phyloP scores from a whole-genome alignment of 2,329 filamentous ascomycete genomes.

The Aspergillus sp. region DNA sequence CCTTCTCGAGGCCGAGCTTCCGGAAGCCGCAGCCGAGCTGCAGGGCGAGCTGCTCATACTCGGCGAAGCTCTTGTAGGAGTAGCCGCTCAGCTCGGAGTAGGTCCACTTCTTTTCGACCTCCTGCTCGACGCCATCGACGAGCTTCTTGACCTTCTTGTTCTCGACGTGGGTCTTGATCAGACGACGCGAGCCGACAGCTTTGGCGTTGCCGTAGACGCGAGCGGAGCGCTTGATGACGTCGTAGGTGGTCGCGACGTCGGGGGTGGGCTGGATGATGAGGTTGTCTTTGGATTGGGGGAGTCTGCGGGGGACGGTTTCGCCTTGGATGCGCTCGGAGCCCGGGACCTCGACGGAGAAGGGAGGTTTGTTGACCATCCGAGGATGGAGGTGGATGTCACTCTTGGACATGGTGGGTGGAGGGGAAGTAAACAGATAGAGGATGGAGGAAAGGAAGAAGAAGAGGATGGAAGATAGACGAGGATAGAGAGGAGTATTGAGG shows the following conservation, averaged over 20 bases:
- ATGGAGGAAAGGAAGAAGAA: slow-evolving; percentile 1
- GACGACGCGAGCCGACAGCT: slow-evolving; percentile 60
- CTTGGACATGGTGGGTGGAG: slow-evolving; percentile 21
- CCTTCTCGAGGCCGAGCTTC: slow-evolving; percentile 59
- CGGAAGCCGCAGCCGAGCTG: slow-evolving; percentile 64
- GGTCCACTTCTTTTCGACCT: slow-evolving; percentile 85
- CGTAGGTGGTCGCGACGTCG: slow-evolving; percentile 66
- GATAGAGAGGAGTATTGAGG: slow-evolving; percentile 2
- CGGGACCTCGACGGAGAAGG: slow-evolving; percentile 64
- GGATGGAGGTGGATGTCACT: slow-evolving; percentile 28
- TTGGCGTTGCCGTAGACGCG: slow-evolving; percentile 53
- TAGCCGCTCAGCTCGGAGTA: slow-evolving; percentile 77
- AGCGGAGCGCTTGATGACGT: slow-evolving; percentile 64
- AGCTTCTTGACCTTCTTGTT: slow-evolving; percentile 85
- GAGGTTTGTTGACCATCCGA: slow-evolving; percentile 56
- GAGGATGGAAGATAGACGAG: neutral
- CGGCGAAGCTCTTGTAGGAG: slow-evolving; percentile 65
- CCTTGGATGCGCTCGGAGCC: slow-evolving; percentile 61
- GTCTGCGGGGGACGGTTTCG: slow-evolving; percentile 75
- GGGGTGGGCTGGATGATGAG: slow-evolving; percentile 57
- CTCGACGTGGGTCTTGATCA: slow-evolving; percentile 71
- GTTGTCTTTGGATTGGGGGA: slow-evolving; percentile 60
- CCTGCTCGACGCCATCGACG: slow-evolving; percentile 65
- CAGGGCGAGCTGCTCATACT: slow-evolving; percentile 63
- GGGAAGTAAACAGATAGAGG: neutral